These are phyloP conservation scores for Litsea cubeba DNA, from an alignment of 164 flowering plant genomes.

Conservation along the genomic window DNA sequence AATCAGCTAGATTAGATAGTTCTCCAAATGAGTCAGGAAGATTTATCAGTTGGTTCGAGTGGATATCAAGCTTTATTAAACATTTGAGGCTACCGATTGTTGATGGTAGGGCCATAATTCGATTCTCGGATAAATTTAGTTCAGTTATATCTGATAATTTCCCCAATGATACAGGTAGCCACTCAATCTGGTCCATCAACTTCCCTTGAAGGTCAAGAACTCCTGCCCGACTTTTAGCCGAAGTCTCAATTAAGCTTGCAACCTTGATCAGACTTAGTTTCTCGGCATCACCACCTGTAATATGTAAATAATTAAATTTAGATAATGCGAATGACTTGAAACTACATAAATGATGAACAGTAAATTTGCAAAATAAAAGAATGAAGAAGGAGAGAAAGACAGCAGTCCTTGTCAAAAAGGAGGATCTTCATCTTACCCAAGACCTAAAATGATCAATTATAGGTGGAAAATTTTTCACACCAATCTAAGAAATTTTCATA, in stretches of 20 bases:
- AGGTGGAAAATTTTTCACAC: neutral
- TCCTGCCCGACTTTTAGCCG: conserved; percentile 37
- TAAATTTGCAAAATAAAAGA: neutral
- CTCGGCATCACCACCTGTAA: conserved; percentile 23
- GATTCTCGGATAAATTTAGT: conserved; percentile 54
- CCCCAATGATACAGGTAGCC: conserved; percentile 67
- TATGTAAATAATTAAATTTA: neutral
- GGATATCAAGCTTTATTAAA: conserved; percentile 53
- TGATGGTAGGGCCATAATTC: conserved; percentile 56
- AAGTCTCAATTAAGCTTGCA: conserved; percentile 57
- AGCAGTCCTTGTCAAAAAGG: neutral
- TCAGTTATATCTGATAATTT: conserved; percentile 44
- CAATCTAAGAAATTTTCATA: too few species aligned
- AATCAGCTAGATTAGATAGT: conserved; percentile 40
- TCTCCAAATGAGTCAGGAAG: conserved; percentile 61
- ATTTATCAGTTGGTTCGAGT: conserved; percentile 61
- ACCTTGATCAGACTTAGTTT: conserved; percentile 57
- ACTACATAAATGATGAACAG: neutral
- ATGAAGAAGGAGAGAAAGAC: neutral
- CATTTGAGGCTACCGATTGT: conserved; percentile 42
- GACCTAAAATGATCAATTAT: neutral
- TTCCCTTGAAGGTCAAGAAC: conserved; percentile 60
- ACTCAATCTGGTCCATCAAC: conserved; percentile 64
- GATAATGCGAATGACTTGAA: neutral
- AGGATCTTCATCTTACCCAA: neutral